These are phyloP conservation scores for Leucocoprinus sp. DNA, from an alignment of 768 basidiomycete genomes.

Conservation along the genomic window DNA sequence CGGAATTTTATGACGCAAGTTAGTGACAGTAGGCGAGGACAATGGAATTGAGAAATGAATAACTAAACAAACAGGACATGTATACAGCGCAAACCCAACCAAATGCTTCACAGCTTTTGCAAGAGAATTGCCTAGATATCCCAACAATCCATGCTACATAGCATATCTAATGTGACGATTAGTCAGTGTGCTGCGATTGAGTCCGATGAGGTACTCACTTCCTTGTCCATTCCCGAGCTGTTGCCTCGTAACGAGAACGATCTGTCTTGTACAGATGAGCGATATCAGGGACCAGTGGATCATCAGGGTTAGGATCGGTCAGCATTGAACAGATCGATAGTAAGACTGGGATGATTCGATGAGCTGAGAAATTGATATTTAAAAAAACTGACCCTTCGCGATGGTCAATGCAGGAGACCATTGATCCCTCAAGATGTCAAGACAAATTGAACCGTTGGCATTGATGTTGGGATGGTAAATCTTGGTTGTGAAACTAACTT, in stretches of 20 bases:
- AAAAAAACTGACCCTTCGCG: slow-evolving; percentile 72
- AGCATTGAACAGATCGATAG: slow-evolving; percentile 99
- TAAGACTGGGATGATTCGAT: slow-evolving; percentile 47
- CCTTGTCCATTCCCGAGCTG: slow-evolving; percentile 98
- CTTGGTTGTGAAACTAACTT: slow-evolving; percentile 99
- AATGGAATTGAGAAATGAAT: slow-evolving; percentile 18
- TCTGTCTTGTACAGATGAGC: slow-evolving; percentile 99
- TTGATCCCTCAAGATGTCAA: slow-evolving; percentile 97
- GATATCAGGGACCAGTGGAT: slow-evolving; percentile 97
- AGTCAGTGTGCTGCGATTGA: slow-evolving; percentile 11
- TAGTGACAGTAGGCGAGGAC: slow-evolving; percentile 16
- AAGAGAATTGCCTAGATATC: slow-evolving; percentile 39
- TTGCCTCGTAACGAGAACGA: slow-evolving; percentile 92
- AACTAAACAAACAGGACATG: slow-evolving; percentile 28
- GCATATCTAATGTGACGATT: slow-evolving; percentile 25
- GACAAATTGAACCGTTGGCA: slow-evolving; percentile 96
- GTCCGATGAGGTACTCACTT: slow-evolving; percentile 53
- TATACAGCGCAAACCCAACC: slow-evolving; percentile 24
- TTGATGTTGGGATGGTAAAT: slow-evolving; percentile 99
- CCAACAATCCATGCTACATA: slow-evolving; percentile 18
- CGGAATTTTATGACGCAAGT: too few relatives aligned
- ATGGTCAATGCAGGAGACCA: slow-evolving; percentile 99
- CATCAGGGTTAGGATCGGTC: slow-evolving; percentile 99
- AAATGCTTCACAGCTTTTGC: slow-evolving; percentile 33
- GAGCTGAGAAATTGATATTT: slow-evolving; percentile 6